phyloP scores from a whole-genome alignment of 495 filamentous ascomycete species.

The Aspergillus bertholletiae region DNA sequence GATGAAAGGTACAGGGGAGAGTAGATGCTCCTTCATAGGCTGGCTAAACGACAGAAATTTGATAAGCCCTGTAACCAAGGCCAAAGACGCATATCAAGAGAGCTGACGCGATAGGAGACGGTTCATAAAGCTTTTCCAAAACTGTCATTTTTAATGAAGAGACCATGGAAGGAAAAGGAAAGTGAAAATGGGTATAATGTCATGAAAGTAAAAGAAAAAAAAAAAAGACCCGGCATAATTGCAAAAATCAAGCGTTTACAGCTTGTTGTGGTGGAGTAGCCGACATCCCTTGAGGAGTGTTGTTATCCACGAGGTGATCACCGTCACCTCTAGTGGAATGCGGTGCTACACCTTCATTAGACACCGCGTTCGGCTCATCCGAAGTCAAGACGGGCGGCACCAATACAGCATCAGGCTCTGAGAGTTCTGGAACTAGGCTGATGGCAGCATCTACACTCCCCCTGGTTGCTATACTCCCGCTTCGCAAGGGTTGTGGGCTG shows the following conservation, averaged over 20 bases:
- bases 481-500: slow-evolving; percentile 34
- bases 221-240: slow-evolving; percentile 7
- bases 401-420: neutral
- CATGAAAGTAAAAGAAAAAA: slow-evolving; percentile 10
- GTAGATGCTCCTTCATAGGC: neutral
- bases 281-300: slow-evolving; percentile 11
- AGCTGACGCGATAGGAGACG: neutral
- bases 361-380: neutral
- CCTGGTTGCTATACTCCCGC: slow-evolving; percentile 37
- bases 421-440: slow-evolving; percentile 8
- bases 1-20: neutral
- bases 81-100: neutral
- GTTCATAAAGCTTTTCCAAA: neutral
- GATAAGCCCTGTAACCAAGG: neutral
- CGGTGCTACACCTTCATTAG: slow-evolving; percentile 6
- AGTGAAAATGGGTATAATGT: slow-evolving; percentile 5
- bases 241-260: slow-evolving; percentile 18
- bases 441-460: slow-evolving; percentile 22
- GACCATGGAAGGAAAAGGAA: neutral
- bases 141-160: slow-evolving; percentile 4
- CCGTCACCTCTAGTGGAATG: neutral
- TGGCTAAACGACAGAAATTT: neutral
- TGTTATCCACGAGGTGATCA: slow-evolving; percentile 3
- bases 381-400: neutral
- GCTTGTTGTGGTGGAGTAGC: slow-evolving; percentile 19